Evolutionary conservation across 306 rosid genomes (phyloP).

Genomic region (Lathyrus aphaca): DNA sequence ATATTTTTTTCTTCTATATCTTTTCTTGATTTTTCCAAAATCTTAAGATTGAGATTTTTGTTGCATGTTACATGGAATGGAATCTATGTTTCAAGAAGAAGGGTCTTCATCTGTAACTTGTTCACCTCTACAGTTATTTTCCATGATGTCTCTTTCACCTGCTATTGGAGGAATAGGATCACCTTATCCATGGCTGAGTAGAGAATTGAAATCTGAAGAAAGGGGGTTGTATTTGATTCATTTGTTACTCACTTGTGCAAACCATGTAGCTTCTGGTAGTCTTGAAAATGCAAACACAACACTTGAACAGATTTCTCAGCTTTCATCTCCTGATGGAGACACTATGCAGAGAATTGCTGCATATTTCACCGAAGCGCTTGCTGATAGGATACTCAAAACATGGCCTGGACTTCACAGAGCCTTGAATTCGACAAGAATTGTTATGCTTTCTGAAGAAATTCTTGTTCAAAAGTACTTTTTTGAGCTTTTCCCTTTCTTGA

Average conservation of each 20-base stretch:
- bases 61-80: constrained; percentile 49
- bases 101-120: constrained; percentile 87
- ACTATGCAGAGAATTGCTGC: constrained; percentile 90
- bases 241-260: constrained; percentile 82
- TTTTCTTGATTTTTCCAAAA: constrained; percentile 4
- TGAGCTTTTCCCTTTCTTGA: constrained; percentile 77
- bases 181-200: constrained; percentile 73
- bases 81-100: constrained; percentile 79
- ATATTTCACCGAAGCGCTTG: constrained; percentile 82
- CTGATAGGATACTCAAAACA: constrained; percentile 70
- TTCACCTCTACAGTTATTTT: constrained; percentile 72
- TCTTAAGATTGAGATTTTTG: constrained; percentile 39
- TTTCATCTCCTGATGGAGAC: constrained; percentile 76
- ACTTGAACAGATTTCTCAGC: constrained; percentile 84
- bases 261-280: constrained; percentile 71
- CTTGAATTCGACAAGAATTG: constrained; percentile 65
- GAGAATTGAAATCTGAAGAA: constrained; percentile 81
- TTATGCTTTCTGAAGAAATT: constrained; percentile 69
- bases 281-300: constrained; percentile 77
- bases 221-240: constrained; percentile 83
- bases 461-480: constrained; percentile 68
- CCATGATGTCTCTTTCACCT: constrained; percentile 80
- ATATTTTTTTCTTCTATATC: constrained; percentile 2
- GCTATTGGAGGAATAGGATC: constrained; percentile 58
- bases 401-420: constrained; percentile 90